These are phyloP conservation scores for Rhizoctonia solani DNA, from an alignment of 1,284 basidiomycete species.

Conservation along the genomic window DNA sequence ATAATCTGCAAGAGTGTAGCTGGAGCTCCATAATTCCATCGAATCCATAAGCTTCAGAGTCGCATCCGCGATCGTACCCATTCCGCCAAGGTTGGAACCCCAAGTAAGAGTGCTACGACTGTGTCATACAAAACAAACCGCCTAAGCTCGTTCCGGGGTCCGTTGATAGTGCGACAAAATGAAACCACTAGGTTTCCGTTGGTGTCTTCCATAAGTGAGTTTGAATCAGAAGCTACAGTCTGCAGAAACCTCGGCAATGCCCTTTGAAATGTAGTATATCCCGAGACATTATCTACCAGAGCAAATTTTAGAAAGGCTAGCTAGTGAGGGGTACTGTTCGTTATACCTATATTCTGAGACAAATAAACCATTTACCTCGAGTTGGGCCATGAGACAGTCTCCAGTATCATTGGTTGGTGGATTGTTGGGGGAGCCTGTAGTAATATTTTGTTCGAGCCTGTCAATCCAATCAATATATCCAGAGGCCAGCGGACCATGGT, in stretches of 20 bases:
- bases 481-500: not conserved
- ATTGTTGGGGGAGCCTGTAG: not conserved
- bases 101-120: not conserved
- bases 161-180: not conserved
- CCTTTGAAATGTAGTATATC: not conserved
- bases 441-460: not conserved
- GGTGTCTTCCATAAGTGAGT: not conserved
- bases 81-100: slow-evolving; percentile 5
- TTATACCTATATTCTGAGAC: not conserved
- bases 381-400: not conserved
- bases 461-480: slow-evolving; percentile 18
- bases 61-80: not conserved
- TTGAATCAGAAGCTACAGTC: not conserved
- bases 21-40: slow-evolving; percentile 15
- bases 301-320: slow-evolving; percentile 19
- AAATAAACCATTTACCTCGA: slow-evolving; percentile 3
- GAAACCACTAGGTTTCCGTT: slow-evolving; percentile 2
- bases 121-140: slow-evolving; percentile 26
- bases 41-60: not conserved
- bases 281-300: not conserved
- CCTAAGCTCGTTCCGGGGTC: not conserved
- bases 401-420: not conserved
- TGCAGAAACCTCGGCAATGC: not conserved
- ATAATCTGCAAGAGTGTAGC: not conserved
- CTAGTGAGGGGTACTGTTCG: not conserved